Percentiles rank a stretch among this genome's conserved stretches.
Conservation (phyloP, 2,329 filamentous ascomycete species). For the Paraphoma sp. region DNA sequence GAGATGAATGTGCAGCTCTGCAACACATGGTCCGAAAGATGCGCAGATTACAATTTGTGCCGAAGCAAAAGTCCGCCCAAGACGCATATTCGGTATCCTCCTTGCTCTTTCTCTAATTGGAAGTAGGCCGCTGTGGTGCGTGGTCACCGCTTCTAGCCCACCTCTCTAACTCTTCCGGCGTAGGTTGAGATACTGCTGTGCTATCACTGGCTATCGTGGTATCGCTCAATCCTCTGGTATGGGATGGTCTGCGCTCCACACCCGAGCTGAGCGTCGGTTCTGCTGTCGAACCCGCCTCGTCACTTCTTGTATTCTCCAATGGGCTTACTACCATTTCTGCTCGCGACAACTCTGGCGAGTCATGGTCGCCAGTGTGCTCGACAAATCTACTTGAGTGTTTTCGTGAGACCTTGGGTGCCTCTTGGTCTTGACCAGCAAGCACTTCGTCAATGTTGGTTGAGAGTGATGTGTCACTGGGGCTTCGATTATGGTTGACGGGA, state of each 20-base stretch:
- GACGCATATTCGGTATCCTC: background rate
- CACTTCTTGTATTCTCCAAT: constrained; percentile 1
- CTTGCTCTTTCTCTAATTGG: constrained; percentile 8
- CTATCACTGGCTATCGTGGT: constrained; percentile 40
- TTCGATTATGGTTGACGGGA: constrained; percentile 23
- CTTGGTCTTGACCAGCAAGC: constrained; percentile 13
- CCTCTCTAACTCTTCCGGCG: constrained; percentile 38
- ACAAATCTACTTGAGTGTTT: constrained; percentile 6
- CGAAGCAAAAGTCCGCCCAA: background rate
- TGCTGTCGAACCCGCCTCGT: background rate
- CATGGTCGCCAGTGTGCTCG: background rate
- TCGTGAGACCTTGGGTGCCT: background rate
- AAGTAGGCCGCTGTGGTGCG: constrained; percentile 17
- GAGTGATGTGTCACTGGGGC: constrained; percentile 34
- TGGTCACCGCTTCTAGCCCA: constrained; percentile 27
- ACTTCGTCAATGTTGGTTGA: constrained; percentile 39
- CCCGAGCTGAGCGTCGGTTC: background rate
- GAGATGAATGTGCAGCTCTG: background rate
- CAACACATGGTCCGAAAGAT: background rate
- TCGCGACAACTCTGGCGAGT: background rate
- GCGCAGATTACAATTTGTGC: background rate
- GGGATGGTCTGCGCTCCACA: constrained; percentile 34
- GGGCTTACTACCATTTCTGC: constrained; percentile 5
- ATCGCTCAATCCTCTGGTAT: constrained; percentile 40
- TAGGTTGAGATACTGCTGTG: constrained; percentile 44